Conservation (phyloP, 768 basidiomycete species). For the Serpula lacrymans region DNA sequence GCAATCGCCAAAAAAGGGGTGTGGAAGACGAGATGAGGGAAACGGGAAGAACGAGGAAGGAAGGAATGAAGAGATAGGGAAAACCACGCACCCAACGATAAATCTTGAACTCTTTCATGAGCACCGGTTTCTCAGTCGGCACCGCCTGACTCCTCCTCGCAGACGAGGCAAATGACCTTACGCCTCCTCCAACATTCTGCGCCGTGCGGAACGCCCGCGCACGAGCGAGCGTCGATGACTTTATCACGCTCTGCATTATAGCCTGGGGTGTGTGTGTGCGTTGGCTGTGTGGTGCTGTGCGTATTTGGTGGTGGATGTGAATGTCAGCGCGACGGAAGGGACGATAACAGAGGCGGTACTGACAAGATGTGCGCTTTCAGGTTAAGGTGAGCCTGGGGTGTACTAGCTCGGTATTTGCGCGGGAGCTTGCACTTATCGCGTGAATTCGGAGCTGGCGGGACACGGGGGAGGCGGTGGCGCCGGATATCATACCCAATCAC, state of each 20-base stretch:
- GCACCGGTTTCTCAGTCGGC: slow-evolving; percentile 61
- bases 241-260: slow-evolving; percentile 15
- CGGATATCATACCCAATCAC: slow-evolving; percentile 25
- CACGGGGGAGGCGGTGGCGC: neutral
- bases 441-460: slow-evolving; percentile 12
- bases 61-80: no score
- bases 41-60: no score
- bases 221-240: slow-evolving; percentile 2
- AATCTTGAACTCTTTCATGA: slow-evolving; percentile 95
- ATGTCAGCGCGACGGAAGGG: neutral
- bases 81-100: slow-evolving; percentile 94
- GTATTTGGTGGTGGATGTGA: neutral
- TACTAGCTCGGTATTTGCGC: no score
- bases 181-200: no score
- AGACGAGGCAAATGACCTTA: slow-evolving; percentile 32
- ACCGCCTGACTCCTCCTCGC: slow-evolving; percentile 32
- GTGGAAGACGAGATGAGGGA: slow-evolving; percentile 1
- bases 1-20: slow-evolving; percentile 3
- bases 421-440: slow-evolving; percentile 14
- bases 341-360: no score
- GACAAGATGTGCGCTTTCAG: no score
- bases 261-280: no score
- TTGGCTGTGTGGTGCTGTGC: neutral
- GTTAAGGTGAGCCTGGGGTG: no score
- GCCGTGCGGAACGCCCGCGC: slow-evolving; percentile 10